These are phyloP conservation scores for Fusarium tupiense DNA, from an alignment of 2,329 filamentous ascomycete genomes.

Conservation along the genomic window DNA sequence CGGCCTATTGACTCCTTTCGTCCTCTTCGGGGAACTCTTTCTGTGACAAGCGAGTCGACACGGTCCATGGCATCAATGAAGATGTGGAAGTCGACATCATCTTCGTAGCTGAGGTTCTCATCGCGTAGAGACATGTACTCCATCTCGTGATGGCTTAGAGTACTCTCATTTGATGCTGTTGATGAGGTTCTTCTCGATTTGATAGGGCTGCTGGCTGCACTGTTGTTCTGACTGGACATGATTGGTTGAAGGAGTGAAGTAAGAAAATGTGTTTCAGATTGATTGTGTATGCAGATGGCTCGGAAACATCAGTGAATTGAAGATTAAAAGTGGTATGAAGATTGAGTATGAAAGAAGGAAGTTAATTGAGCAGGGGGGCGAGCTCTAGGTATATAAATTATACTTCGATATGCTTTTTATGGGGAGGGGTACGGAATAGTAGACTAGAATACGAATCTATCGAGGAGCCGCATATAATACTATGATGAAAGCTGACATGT, in stretches of 20 bases:
- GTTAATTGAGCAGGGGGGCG: slow-evolving; percentile 9
- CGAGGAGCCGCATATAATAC: slow-evolving; percentile 16
- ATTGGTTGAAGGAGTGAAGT: neutral
- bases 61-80: slow-evolving; percentile 41
- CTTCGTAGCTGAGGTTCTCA: slow-evolving; percentile 38
- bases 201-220: slow-evolving; percentile 17
- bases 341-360: slow-evolving; percentile 2
- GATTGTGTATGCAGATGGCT: neutral
- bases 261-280: neutral
- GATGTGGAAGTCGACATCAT: slow-evolving; percentile 40
- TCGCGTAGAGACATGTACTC: slow-evolving; percentile 41
- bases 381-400: slow-evolving; percentile 15
- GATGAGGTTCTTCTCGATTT: slow-evolving; percentile 30
- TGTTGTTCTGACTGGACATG: slow-evolving; percentile 28
- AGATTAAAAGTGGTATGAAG: neutral
- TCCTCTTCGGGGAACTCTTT: slow-evolving; percentile 16
- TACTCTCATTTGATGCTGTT: slow-evolving; percentile 33
- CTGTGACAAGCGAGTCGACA: slow-evolving; percentile 37
- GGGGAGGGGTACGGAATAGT: slow-evolving; percentile 13
- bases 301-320: neutral
- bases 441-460: slow-evolving; percentile 14
- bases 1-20: slow-evolving; percentile 35
- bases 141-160: slow-evolving; percentile 32
- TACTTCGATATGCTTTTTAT: slow-evolving; percentile 18
- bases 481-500: slow-evolving; percentile 36